phyloP scores from a whole-genome alignment of 2,329 filamentous ascomycete genomes.

The Seiridium unicorne region DNA sequence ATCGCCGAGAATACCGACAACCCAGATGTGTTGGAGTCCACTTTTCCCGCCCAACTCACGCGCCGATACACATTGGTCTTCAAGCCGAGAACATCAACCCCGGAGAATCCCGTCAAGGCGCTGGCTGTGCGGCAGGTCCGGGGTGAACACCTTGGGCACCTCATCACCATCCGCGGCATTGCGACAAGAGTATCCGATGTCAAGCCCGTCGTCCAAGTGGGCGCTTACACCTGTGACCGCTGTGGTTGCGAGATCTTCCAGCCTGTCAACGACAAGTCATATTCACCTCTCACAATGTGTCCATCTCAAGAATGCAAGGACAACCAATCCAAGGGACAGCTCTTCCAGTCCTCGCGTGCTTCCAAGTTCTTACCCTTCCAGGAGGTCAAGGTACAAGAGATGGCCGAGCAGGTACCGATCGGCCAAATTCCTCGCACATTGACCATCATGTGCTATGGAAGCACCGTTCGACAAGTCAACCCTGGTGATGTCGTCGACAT shows the following conservation, averaged over 20 bases:
- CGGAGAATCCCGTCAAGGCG: constrained; percentile 60
- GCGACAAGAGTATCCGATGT: constrained; percentile 95
- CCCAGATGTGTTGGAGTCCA: constrained; percentile 64
- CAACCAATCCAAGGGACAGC: constrained; percentile 90
- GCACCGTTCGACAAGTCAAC: constrained; percentile 80
- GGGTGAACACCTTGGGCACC: constrained; percentile 85
- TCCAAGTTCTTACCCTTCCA: constrained; percentile 98
- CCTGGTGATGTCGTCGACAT: constrained; percentile 94
- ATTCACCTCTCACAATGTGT: constrained; percentile 81
- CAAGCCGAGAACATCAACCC: constrained; percentile 79
- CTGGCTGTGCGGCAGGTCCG: constrained; percentile 91
- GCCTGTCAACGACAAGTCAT: constrained; percentile 87
- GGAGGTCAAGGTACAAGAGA: constrained; percentile 97
- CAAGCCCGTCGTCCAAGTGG: constrained; percentile 96
- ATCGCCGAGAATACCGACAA: constrained; percentile 66
- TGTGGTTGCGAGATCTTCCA: constrained; percentile 98
- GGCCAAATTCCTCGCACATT: constrained; percentile 93
- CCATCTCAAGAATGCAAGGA: constrained; percentile 85
- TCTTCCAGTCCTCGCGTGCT: constrained; percentile 91
- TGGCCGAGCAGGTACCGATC: constrained; percentile 98
- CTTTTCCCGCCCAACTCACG: constrained; percentile 89
- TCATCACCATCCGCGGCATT: constrained; percentile 94
- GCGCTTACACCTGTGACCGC: constrained; percentile 94
- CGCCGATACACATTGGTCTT: constrained; percentile 95
- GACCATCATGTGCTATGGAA: constrained; percentile 86